Percentiles rank a stretch among this genome's conserved stretches.
Evolutionary conservation across 2,329 filamentous ascomycete species (phyloP).

Genomic region (Fusarium algeriense): DNA sequence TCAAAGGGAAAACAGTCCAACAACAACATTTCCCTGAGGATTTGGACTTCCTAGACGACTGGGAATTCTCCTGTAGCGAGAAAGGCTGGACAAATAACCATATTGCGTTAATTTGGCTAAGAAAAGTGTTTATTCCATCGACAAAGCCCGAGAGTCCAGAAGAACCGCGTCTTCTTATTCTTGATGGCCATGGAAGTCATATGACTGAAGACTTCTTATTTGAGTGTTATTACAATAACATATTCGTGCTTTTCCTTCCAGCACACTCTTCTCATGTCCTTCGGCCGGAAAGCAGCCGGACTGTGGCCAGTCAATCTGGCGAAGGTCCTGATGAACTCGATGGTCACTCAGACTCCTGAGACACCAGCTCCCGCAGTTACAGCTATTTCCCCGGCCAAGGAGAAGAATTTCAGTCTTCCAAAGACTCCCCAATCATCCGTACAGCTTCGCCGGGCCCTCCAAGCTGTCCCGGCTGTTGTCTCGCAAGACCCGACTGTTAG

Average conservation of each 20-base stretch:
- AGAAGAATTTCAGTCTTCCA: neutral
- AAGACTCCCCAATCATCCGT: neutral
- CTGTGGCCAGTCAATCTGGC: neutral
- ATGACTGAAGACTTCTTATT: neutral
- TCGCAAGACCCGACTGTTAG: neutral
- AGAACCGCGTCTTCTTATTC: neutral
- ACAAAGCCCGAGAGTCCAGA: neutral
- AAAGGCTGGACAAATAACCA: neutral
- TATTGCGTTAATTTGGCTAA: neutral
- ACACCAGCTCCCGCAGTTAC: accelerated
- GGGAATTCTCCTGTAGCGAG: neutral
- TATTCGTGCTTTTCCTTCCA: neutral
- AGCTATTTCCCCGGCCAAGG: neutral
- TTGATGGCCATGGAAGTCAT: neutral
- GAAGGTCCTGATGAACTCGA: neutral
- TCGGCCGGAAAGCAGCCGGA: neutral
- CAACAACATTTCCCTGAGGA: neutral
- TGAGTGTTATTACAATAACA: neutral
- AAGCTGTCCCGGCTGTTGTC: neutral
- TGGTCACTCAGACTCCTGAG: neutral
- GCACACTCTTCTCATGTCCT: neutral
- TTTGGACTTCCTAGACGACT: neutral
- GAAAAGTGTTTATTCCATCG: neutral
- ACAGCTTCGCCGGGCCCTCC: neutral
- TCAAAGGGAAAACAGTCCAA: neutral